These are phyloP conservation scores for Cryptosporidium sp. DNA, from an alignment of 169 alveolate genomes.

Conservation along the genomic window DNA sequence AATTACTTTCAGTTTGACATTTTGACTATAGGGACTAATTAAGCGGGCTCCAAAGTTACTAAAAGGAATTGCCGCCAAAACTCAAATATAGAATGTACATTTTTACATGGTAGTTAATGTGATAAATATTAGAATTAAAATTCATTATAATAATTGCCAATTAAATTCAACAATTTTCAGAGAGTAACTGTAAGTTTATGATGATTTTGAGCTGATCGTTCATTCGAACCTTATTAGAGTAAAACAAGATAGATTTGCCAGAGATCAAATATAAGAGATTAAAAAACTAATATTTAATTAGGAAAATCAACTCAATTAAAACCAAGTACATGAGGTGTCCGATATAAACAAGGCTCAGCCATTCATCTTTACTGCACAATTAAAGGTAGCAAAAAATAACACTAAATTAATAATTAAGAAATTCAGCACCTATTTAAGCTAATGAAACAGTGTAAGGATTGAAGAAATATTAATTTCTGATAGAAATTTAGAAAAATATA, in stretches of 20 bases:
- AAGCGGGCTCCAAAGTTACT: neutral
- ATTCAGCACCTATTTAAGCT: neutral
- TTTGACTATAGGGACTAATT: neutral
- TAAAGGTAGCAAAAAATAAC: neutral
- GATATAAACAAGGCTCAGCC: neutral
- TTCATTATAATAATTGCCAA: too few relatives aligned
- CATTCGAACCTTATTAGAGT: too few relatives aligned
- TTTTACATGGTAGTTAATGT: neutral
- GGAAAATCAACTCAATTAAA: neutral
- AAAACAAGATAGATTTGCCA: too few relatives aligned
- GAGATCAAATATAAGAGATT: too few relatives aligned
- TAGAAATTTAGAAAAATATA: neutral
- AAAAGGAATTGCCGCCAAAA: neutral
- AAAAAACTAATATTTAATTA: too few relatives aligned
- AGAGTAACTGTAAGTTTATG: too few relatives aligned
- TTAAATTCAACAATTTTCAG: too few relatives aligned
- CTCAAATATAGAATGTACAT: too few relatives aligned
- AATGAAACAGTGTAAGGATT: neutral
- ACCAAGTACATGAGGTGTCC: neutral
- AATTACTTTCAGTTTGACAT: constrained; percentile 1
- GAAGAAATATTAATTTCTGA: constrained; percentile 1
- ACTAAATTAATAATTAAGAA: constrained; percentile 2
- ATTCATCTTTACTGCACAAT: neutral
- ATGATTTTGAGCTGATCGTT: too few relatives aligned
- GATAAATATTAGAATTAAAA: too few relatives aligned